These are phyloP conservation scores for Candida maesae DNA, from an alignment of 805 yeast genomes.

Conservation along the genomic window DNA sequence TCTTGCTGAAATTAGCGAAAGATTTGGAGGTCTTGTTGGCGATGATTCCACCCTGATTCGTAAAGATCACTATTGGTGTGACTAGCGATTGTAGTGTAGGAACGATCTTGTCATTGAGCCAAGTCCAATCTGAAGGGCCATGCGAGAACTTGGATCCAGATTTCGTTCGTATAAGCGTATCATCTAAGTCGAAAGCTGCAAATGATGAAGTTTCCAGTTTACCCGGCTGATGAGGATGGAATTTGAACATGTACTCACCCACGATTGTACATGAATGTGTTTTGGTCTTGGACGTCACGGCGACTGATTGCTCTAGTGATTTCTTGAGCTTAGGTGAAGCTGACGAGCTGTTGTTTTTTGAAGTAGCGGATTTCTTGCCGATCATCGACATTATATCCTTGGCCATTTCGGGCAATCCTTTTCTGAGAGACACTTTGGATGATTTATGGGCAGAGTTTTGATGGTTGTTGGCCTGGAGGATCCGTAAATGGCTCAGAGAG, in stretches of 20 bases:
- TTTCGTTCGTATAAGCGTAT: constrained; percentile 66
- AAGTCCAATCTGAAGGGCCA: constrained; percentile 71
- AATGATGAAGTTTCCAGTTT: constrained; percentile 23
- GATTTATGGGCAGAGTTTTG: too few species aligned
- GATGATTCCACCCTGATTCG: constrained; percentile 79
- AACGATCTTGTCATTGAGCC: constrained; percentile 40
- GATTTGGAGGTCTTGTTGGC: constrained; percentile 36
- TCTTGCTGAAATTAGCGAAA: constrained; percentile 36
- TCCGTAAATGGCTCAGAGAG: too few species aligned
- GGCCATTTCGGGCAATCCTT: constrained; percentile 6
- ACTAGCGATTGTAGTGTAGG: constrained; percentile 6
- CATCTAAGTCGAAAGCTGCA: constrained; percentile 85
- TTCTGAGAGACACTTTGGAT: too few species aligned
- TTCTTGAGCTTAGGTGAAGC: neutral
- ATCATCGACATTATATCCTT: constrained; percentile 16
- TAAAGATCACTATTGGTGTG: constrained; percentile 58
- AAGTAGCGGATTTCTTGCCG: constrained; percentile 5
- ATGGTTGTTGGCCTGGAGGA: too few species aligned
- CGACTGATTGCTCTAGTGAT: neutral
- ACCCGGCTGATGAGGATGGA: constrained; percentile 30
- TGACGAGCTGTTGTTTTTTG: neutral
- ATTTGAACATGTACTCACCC: constrained; percentile 40
- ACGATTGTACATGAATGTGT: constrained; percentile 34
- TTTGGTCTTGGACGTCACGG: neutral
- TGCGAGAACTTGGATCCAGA: constrained; percentile 57